Conservation (phyloP, 2,329 filamentous ascomycete species). For the Calonectria pteridis region DNA sequence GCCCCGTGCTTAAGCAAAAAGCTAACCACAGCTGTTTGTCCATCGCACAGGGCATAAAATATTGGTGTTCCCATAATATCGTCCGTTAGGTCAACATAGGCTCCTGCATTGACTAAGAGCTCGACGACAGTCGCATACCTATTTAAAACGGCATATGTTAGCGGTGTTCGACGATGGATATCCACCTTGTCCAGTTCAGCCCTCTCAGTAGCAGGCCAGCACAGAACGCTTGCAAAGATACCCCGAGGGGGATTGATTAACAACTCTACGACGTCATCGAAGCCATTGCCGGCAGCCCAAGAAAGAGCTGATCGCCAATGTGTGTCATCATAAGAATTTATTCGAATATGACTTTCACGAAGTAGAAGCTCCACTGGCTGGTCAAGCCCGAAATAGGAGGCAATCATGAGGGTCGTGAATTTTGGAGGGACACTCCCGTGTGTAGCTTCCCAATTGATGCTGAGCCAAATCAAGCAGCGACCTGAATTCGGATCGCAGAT, state of each 20-base stretch:
- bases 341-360: neutral
- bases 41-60: slow-evolving; percentile 6
- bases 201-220: slow-evolving; percentile 1
- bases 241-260: neutral
- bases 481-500: neutral
- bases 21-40: too few species aligned
- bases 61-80: slow-evolving; percentile 12
- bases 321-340: slow-evolving; percentile 3
- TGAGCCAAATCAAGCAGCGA: slow-evolving; percentile 1
- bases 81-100: neutral
- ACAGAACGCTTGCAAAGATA: neutral
- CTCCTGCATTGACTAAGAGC: slow-evolving; percentile 14
- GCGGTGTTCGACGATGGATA: neutral
- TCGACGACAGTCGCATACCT: slow-evolving; percentile 5
- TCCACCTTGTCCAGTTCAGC: slow-evolving; percentile 6
- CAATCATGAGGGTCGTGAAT: neutral
- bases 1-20: too few species aligned
- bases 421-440: neutral
- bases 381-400: slow-evolving; percentile 13
- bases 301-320: slow-evolving; percentile 4
- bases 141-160: slow-evolving; percentile 20
- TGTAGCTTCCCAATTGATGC: neutral
- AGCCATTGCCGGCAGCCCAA: slow-evolving; percentile 22
- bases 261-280: slow-evolving; percentile 8
- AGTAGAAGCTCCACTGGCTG: neutral